Evolutionary conservation across 106 monocot genomes (phyloP).

Genomic region (Dendrobium chrysotoxum): DNA sequence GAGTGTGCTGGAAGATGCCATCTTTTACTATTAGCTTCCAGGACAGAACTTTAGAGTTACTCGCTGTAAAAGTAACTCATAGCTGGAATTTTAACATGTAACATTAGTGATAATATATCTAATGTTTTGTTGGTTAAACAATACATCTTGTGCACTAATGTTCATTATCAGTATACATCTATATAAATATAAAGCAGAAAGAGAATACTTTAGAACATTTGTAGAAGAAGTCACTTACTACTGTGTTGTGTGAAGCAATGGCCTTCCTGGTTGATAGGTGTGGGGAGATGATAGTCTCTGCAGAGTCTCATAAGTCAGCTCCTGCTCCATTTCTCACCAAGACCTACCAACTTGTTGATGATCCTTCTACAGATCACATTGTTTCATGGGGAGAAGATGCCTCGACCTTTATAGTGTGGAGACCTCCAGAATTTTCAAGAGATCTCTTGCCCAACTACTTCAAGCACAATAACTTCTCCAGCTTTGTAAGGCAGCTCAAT

Average conservation of each 20-base stretch:
- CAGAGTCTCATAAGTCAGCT: conserved; percentile 50
- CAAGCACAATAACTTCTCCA: conserved; percentile 42
- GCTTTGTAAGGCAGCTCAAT: conserved; percentile 44
- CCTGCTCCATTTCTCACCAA: conserved; percentile 91
- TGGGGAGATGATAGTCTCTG: conserved; percentile 45
- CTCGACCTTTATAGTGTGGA: conserved; percentile 9
- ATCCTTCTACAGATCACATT: conserved; percentile 53
- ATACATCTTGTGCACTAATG: neutral
- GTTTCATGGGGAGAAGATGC: conserved; percentile 7
- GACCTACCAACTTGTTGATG: conserved; percentile 86
- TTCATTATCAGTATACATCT: neutral
- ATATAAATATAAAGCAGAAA: neutral
- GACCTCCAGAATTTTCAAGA: conserved; percentile 10
- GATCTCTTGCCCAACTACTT: conserved; percentile 24
- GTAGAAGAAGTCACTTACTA: neutral
- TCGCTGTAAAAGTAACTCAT: too few species aligned
- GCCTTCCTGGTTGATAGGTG: conserved; percentile 62
- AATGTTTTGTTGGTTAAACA: neutral
- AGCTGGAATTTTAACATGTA: neutral
- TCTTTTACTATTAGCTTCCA: neutral
- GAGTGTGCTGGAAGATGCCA: neutral
- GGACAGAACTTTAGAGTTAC: neutral
- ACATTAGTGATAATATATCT: neutral
- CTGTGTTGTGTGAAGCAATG: conserved; percentile 11
- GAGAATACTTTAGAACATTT: neutral